Percentiles rank a stretch among this genome's conserved stretches.
Evolutionary conservation across 805 yeast species (phyloP).

Genomic region (Metschnikowia similis): DNA sequence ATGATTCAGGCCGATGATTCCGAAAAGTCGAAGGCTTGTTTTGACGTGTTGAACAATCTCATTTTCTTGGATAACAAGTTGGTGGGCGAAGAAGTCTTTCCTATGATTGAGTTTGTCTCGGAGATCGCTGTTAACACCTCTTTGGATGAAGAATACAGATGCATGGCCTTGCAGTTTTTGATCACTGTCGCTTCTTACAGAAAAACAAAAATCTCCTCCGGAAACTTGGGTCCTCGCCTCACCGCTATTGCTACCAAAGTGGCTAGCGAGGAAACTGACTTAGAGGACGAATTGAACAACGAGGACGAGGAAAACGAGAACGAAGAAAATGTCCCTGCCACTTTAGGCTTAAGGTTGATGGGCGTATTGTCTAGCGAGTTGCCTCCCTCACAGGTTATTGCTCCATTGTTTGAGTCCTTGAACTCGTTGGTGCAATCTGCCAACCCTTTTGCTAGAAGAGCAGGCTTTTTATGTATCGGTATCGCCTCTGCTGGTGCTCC

Average conservation of each 20-base stretch:
- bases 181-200: slow-evolving; percentile 75
- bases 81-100: slow-evolving; percentile 69
- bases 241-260: slow-evolving; percentile 70
- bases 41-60: slow-evolving; percentile 80
- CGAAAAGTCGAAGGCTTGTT: slow-evolving; percentile 67
- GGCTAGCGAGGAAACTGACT: slow-evolving; percentile 71
- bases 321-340: slow-evolving; percentile 78
- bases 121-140: slow-evolving; percentile 65
- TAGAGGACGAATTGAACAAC: slow-evolving; percentile 69
- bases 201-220: slow-evolving; percentile 71
- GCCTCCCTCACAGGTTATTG: slow-evolving; percentile 90
- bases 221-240: slow-evolving; percentile 80
- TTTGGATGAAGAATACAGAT: slow-evolving; percentile 77
- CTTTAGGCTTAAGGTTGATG: slow-evolving; percentile 75
- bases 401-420: slow-evolving; percentile 67
- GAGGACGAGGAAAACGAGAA: slow-evolving; percentile 91
- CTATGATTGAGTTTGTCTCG: slow-evolving; percentile 66
- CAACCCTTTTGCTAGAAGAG: slow-evolving; percentile 80
- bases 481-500: slow-evolving; percentile 91
- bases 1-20: slow-evolving; percentile 68
- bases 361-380: slow-evolving; percentile 75
- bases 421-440: slow-evolving; percentile 45
- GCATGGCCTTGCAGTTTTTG: slow-evolving; percentile 78
- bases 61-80: slow-evolving; percentile 71
- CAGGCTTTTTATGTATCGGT: slow-evolving; percentile 76